Conservation (phyloP, 768 basidiomycete genomes). For the Boletus sensibilis region DNA sequence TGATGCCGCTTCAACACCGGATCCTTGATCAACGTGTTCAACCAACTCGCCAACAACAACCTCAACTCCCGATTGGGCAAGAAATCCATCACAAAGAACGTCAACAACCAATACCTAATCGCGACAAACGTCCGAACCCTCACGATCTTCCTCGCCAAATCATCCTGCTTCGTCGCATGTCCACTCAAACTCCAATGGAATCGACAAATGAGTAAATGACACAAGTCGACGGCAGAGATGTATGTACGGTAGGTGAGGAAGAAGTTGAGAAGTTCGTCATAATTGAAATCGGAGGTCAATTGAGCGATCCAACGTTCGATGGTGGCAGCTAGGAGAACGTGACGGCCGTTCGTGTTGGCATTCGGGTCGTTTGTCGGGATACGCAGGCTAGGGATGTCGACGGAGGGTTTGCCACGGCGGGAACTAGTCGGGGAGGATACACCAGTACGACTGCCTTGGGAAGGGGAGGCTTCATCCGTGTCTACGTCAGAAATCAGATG, state of each 20-base stretch:
- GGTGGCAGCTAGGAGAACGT: constrained; percentile 79
- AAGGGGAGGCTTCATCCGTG: constrained; percentile 40
- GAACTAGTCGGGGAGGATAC: constrained; percentile 41
- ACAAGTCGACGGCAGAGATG: constrained; percentile 74
- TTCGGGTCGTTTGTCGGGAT: constrained; percentile 29
- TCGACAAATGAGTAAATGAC: constrained; percentile 77
- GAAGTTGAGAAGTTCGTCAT: constrained; percentile 85
- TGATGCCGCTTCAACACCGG: constrained; percentile 62
- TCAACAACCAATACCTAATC: constrained; percentile 86
- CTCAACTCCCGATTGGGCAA: constrained; percentile 77
- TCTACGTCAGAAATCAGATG: constrained; percentile 30
- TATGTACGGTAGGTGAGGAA: constrained; percentile 92
- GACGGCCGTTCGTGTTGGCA: constrained; percentile 23
- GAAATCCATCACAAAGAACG: constrained; percentile 89
- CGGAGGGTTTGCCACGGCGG: constrained; percentile 31
- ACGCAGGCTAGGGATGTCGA: constrained; percentile 30
- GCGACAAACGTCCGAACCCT: constrained; percentile 89
- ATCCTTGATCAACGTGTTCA: constrained; percentile 75
- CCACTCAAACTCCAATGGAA: constrained; percentile 81
- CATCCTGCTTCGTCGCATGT: constrained; percentile 48
- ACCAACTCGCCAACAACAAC: constrained; percentile 69
- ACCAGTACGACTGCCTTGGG: constrained; percentile 39
- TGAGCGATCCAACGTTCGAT: constrained; percentile 94
- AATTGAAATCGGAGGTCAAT: constrained; percentile 80
- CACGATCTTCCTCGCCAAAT: constrained; percentile 71